phyloP scores from a whole-genome alignment of 106 monocot genomes.

The Dendrobium officinale region DNA sequence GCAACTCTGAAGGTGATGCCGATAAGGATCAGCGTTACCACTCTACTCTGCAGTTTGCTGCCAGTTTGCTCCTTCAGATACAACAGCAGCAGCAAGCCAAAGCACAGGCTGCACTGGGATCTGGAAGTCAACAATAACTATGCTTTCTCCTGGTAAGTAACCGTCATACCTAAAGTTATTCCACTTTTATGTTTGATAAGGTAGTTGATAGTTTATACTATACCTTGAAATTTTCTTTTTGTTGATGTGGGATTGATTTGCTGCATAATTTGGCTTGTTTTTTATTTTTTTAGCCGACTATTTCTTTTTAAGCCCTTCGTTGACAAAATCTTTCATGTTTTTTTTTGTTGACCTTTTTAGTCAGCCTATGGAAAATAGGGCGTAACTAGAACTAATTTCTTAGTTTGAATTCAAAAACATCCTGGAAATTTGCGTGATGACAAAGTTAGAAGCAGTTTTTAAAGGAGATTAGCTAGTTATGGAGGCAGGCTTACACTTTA shows the following conservation, averaged over 20 bases:
- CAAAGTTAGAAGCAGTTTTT: not conserved
- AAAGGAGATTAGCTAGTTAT: not conserved
- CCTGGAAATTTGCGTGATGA: not conserved
- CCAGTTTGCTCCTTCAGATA: slow-evolving; percentile 65
- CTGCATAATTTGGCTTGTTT: not conserved
- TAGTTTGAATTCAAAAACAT: not conserved
- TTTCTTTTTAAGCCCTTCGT: not conserved
- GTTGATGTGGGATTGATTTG: not conserved
- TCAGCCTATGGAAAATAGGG: not conserved
- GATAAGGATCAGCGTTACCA: slow-evolving; percentile 85
- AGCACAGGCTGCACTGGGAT: slow-evolving; percentile 30
- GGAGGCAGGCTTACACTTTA: not conserved
- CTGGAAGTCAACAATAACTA: slow-evolving; percentile 35
- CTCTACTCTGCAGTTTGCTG: slow-evolving; percentile 89
- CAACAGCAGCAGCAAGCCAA: slow-evolving; percentile 63
- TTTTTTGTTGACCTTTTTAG: not conserved
- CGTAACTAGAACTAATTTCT: not conserved
- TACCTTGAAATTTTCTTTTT: not conserved
- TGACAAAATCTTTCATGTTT: not conserved
- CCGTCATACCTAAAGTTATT: not conserved
- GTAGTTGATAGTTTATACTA: not conserved
- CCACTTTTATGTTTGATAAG: not conserved
- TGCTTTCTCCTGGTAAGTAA: not conserved
- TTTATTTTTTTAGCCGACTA: not conserved
- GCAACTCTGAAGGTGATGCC: slow-evolving; percentile 28